Base-by-base conservation (phyloP, 2,329 filamentous ascomycete genomes). In the Pezicula radicicola region DNA sequence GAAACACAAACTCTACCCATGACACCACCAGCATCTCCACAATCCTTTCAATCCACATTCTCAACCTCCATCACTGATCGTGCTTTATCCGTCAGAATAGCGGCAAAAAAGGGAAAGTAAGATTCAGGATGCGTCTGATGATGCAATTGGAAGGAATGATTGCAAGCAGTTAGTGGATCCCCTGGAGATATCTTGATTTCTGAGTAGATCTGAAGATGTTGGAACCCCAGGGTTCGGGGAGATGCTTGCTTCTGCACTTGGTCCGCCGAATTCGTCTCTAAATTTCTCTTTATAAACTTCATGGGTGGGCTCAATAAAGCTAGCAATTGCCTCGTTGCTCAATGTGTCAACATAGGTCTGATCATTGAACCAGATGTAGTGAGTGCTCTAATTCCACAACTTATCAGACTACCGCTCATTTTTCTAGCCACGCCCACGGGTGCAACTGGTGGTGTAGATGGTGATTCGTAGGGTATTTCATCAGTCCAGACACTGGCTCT, bases 21-120 rank as follows among this genome's bases (percentile, higher is more conserved):
- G 19, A 60, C 59, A n/a, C 62, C 62, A n/a, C 55, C 57, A 27
- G 44, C 56, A 54, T 46, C 60, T 27, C 50, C 60, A 47, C 10
- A 55, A 50, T 56, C 64, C 53, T 45, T 55, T 51, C 19, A 52
- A 54, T 50, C 59, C 46, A 54, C 61, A 53, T 48, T 61, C 60
- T 49, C 65, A 64, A 25, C 69, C 59, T 49, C 65, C 61, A 63
- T 55, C 64, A 68, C 60, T 66, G 69, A 70, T 21, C 64, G 68
- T 57, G 76, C 81, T 2, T 65, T 87, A 18, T 86, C 82, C 1
- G 68, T 87, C 40, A 70, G n/a, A n/a, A n/a, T n/a, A n/a, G n/a
- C n/a, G n/a, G n/a, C n/a, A n/a, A n/a, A n/a, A n/a, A n/a, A n/a
- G n/a, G n/a, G n/a, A n/a, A n/a, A n/a, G n/a, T n/a, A n/a, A n/a